phyloP scores from a whole-genome alignment of 495 filamentous ascomycete genomes.

The Alectoria sarmentosa region DNA sequence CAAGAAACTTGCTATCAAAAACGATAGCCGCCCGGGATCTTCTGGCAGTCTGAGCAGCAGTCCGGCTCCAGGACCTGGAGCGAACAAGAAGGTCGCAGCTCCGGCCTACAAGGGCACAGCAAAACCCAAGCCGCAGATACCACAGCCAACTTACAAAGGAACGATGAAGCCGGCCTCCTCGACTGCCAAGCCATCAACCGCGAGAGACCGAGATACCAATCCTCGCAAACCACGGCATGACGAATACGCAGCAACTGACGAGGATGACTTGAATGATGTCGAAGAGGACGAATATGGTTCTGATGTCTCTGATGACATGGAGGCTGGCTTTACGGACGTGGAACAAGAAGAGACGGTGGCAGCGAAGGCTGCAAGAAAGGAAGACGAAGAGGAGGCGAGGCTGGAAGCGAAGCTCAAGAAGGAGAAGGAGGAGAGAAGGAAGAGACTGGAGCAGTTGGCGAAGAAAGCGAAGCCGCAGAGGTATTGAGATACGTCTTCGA shows the following conservation, averaged over 20 bases:
- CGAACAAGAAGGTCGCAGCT: slow-evolving; percentile 23
- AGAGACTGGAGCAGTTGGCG: slow-evolving; percentile 42
- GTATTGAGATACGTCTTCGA: slow-evolving; percentile 15
- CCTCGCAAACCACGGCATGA: slow-evolving; percentile 33
- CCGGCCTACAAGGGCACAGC: slow-evolving; percentile 48
- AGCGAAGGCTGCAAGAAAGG: slow-evolving; percentile 43
- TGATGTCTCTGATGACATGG: slow-evolving; percentile 58
- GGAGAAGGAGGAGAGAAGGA: slow-evolving; percentile 51
- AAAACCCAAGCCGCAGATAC: slow-evolving; percentile 32
- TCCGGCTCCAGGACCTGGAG: not conserved
- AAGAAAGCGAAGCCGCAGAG: slow-evolving; percentile 23
- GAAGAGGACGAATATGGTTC: slow-evolving; percentile 50
- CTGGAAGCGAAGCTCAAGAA: slow-evolving; percentile 48
- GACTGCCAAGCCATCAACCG: slow-evolving; percentile 33
- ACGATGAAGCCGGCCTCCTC: slow-evolving; percentile 40
- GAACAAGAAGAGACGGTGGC: slow-evolving; percentile 51
- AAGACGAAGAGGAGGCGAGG: slow-evolving; percentile 52
- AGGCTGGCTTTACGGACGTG: slow-evolving; percentile 53
- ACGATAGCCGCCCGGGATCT: slow-evolving; percentile 16
- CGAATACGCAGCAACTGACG: slow-evolving; percentile 44
- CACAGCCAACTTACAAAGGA: slow-evolving; percentile 48
- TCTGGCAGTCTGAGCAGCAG: slow-evolving; percentile 20
- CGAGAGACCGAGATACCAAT: slow-evolving; percentile 8
- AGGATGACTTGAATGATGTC: slow-evolving; percentile 40
- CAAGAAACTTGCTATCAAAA: slow-evolving; percentile 23